Conservation (phyloP, 179 eudicot genomes). For the Spinacia oleracea region DNA sequence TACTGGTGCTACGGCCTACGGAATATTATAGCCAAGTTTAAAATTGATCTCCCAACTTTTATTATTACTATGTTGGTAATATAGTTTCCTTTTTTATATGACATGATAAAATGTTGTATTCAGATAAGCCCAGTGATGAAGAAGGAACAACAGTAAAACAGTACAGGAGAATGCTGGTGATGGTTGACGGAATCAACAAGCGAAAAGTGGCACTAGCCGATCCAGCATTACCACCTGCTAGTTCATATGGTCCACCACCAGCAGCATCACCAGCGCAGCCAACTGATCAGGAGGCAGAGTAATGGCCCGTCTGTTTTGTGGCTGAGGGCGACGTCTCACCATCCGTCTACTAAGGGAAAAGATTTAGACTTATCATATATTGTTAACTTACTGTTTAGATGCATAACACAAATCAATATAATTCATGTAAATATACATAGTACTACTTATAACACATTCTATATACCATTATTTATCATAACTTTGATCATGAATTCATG, state of each 20-base stretch:
- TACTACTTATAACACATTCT: no score
- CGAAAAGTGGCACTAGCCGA: background rate
- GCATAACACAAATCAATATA: no score
- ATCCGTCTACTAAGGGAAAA: background rate
- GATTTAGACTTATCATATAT: no score
- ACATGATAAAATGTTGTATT: background rate
- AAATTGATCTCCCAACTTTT: no score
- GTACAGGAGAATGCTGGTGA: slow-evolving; percentile 27
- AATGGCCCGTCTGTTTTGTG: background rate
- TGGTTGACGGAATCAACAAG: background rate
- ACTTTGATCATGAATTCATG: no score
- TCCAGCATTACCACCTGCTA: background rate
- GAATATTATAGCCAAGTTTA: no score
- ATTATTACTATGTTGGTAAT: no score
- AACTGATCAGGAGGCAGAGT: background rate
- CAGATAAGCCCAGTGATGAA: slow-evolving; percentile 9
- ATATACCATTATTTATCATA: no score
- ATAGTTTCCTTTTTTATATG: no score
- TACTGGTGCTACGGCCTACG: no score
- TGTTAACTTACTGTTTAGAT: background rate
- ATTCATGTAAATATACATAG: no score
- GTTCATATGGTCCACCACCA: background rate
- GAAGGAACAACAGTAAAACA: background rate
- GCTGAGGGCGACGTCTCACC: background rate
- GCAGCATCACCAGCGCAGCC: slow-evolving; percentile 8